Base-by-base conservation (phyloP, 2,329 filamentous ascomycete species). In the Phaeosphaeriaceae sp. region DNA sequence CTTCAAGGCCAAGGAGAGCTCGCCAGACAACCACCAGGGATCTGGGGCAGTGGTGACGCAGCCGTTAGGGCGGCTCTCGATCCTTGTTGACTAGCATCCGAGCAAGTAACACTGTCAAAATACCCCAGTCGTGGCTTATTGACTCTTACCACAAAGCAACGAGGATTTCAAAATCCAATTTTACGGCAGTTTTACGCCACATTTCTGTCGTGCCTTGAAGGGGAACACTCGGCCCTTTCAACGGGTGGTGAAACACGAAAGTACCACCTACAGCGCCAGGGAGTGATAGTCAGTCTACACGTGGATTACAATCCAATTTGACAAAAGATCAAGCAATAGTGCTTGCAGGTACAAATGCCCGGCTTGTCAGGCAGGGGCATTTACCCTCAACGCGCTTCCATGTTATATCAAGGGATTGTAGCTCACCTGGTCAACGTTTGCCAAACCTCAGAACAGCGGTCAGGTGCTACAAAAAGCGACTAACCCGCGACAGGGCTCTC, bases 41-140 rank as follows among this genome's bases (percentile, higher is more conserved):
- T 54, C 46, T 54, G 56, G 58, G 54, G 41, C 33, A 42, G 54
- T 42, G 50, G 54, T 56, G 53, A 61, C 46, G 56, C 55, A 60
- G 52, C 42, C 50, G 44, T 50, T 51, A 57, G 59, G 51, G 55
- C 52, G 52, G 59, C 52, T 56, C 60, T 55, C 61, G 60, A 60
- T 56, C 52, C 50, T 45, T 52, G 43, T 43, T 45, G 48, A 58
- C 54, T 43, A 49, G 48, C 23, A 17, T 42, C 32, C 29, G 20
- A 52, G 41, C 41, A 54, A 54, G 35, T 37, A 51, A 48, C 45
- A 46, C 42, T 48, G 63, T 68, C 52, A 55, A 58, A 67, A 63
- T 42, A 56, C 48, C 50, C 54, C 48, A 51, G 41, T 36, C 51
- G 60, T 67, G 66, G 68, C 62, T 67, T 67, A 66, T 67, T 66